These are phyloP conservation scores for Thermochaetoides dissita DNA, from an alignment of 2,329 filamentous ascomycete genomes.

Conservation along the genomic window DNA sequence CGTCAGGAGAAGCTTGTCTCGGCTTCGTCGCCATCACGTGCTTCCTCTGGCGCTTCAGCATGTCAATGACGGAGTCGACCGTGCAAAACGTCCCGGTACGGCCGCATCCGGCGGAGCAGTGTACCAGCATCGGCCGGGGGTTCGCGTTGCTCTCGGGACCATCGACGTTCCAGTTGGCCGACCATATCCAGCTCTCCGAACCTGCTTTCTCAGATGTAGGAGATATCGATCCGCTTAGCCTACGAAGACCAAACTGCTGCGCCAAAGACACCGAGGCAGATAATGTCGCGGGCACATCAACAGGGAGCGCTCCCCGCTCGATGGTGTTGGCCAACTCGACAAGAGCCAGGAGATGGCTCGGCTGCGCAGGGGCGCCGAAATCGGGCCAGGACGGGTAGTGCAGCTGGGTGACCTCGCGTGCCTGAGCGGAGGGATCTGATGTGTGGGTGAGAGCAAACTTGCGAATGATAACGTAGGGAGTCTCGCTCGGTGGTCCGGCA, in stretches of 20 bases:
- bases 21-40: slow-evolving; percentile 24
- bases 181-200: no score
- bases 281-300: slow-evolving; percentile 22
- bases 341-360: slow-evolving; percentile 69
- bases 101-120: slow-evolving; percentile 92
- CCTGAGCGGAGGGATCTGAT: slow-evolving; percentile 64
- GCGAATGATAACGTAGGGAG: slow-evolving; percentile 67
- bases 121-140: slow-evolving; percentile 67
- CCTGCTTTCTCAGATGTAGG: no score
- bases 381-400: slow-evolving; percentile 97
- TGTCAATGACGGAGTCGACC: slow-evolving; percentile 88
- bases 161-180: slow-evolving; percentile 18
- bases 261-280: not conserved
- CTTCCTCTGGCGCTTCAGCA: slow-evolving; percentile 73
- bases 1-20: not conserved
- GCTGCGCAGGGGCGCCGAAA: slow-evolving; percentile 83
- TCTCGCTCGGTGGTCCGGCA: slow-evolving; percentile 30
- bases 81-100: slow-evolving; percentile 94
- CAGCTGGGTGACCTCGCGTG: slow-evolving; percentile 85
- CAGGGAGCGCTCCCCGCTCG: slow-evolving; percentile 42
- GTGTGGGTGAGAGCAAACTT: slow-evolving; percentile 75
- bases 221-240: no score
- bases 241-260: no score
- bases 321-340: slow-evolving; percentile 78
- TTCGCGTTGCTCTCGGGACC: slow-evolving; percentile 43